Conservation (phyloP, 352 stramenopile genomes). For the Phytophthora megakarya region DNA sequence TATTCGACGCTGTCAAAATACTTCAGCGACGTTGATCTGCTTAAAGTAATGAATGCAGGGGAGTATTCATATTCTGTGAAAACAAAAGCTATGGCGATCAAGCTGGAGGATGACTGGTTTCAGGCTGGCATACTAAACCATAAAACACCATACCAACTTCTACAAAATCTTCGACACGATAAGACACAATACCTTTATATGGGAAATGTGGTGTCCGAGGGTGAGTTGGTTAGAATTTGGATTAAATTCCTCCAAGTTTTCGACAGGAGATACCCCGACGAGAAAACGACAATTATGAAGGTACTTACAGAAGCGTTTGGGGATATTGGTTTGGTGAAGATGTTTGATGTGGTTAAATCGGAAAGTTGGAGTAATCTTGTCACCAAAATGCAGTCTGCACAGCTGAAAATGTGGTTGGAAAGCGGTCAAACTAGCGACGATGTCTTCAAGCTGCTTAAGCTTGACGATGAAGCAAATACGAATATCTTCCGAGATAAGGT, state of each 20-base stretch:
- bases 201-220: background rate
- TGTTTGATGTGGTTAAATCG: conserved; percentile 6
- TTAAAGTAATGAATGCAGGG: no score
- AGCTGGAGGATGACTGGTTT: background rate
- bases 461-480: background rate
- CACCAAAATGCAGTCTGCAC: background rate
- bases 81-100: background rate
- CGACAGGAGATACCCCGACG: background rate
- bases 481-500: background rate
- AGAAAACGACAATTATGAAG: conserved; percentile 5
- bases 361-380: no score
- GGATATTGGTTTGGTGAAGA: background rate
- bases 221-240: background rate
- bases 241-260: background rate
- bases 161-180: background rate
- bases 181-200: background rate
- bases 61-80: background rate
- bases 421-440: background rate
- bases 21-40: background rate
- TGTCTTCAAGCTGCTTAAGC: background rate
- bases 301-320: background rate
- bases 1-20: background rate
- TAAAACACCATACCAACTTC: background rate
- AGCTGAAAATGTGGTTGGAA: background rate
- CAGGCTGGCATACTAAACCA: background rate